Base-by-base conservation (phyloP, 2,329 filamentous ascomycete genomes). In the Cryphonectria carpinicola region DNA sequence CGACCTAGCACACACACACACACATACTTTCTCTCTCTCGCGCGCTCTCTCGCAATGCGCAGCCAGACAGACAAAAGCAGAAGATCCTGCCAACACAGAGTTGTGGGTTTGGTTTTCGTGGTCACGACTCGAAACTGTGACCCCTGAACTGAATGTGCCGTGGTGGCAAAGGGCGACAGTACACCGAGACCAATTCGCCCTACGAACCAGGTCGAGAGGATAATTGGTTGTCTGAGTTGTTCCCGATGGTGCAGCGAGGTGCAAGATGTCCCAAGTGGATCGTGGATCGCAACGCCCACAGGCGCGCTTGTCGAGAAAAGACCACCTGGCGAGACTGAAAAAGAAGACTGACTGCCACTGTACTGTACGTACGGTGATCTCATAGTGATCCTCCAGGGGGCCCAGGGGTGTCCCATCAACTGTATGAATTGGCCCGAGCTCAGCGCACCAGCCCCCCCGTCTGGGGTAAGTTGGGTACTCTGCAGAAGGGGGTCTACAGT, bases 41-140 rank as follows among this genome's bases (percentile, higher is more conserved):
- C 10, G 35, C 11, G 25, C 46, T 49, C 46, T 49, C 1, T 49
- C 10, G 35, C 11, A 39, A 61, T 19, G 35, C 35, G 58, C 58
- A 13, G 10, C 17, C 58, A 61, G 32, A 61, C 32, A 61, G 19
- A 61, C 37, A 39, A 11, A 19, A 49, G 43, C 19, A 13, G 10
- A 35, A 37, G 32, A 32, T 28, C 61, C 37, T 63, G 61, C 39
- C 61, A 63, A n/a, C 61, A 28, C 61, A 64, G 39, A 32, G 37
- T 25, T 58, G 49, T 35, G n/a, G 25, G n/a, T 32, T 32, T 22
- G 6, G 22, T 13, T 22, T 58, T 52, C 22, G 22, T 61, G 35
- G 58, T 61, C 46, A 66, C 65, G 52, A 66, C 52, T 66, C 49
- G 37, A 52, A 25, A 58, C 14, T 32, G 25, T 58, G 54, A 35